Evolutionary conservation across 2,329 filamentous ascomycete genomes (phyloP).

Genomic region (Ophiocordyceps camponoti-saundersi): DNA sequence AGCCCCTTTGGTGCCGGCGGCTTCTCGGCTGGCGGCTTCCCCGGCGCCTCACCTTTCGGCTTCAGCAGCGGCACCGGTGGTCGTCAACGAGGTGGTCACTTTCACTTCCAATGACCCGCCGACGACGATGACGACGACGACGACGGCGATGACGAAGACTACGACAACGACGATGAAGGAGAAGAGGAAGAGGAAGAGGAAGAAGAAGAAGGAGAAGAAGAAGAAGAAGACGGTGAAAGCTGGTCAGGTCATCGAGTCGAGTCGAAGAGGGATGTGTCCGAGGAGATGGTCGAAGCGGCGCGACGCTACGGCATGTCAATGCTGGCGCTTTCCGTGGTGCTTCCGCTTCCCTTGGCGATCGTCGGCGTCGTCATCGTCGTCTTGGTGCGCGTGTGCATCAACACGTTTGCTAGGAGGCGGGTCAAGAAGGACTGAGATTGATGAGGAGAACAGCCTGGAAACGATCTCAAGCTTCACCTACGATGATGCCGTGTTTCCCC

Average conservation of each 20-base stretch:
- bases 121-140: constrained; percentile 14
- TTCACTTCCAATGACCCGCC: constrained; percentile 33
- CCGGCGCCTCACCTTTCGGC: constrained; percentile 29
- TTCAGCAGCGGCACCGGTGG: constrained; percentile 23
- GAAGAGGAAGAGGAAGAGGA: not conserved
- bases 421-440: no score
- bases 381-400: constrained; percentile 22
- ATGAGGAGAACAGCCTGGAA: no score
- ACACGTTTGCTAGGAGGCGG: constrained; percentile 8
- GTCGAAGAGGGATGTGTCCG: constrained; percentile 6
- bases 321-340: constrained; percentile 27
- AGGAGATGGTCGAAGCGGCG: constrained; percentile 21
- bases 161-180: not conserved
- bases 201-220: no score
- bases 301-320: constrained; percentile 24
- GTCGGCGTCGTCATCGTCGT: constrained; percentile 17
- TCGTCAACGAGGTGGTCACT: constrained; percentile 19
- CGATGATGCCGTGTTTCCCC: no score
- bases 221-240: no score
- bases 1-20: constrained; percentile 20
- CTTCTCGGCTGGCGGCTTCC: constrained; percentile 32
- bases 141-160: not conserved
- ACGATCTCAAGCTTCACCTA: no score
- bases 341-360: constrained; percentile 24
- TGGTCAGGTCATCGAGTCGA: no score